phyloP scores from a whole-genome alignment of 805 yeast species.

The Candida palmyrensis region DNA sequence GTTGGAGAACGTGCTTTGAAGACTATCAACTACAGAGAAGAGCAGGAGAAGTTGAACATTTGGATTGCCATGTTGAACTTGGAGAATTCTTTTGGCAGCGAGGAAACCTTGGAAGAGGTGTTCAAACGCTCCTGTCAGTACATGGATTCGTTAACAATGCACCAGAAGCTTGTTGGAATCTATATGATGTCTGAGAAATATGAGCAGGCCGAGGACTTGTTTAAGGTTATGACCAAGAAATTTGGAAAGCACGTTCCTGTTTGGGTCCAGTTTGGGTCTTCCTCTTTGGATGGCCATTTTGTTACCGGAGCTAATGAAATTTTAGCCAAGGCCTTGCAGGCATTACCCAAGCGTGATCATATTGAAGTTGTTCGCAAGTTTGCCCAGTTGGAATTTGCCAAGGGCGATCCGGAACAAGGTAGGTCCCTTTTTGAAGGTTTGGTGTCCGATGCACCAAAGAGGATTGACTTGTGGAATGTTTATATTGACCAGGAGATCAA shows the following conservation, averaged over 20 bases:
- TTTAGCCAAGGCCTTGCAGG: constrained; percentile 69
- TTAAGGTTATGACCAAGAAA: constrained; percentile 61
- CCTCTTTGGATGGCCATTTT: constrained; percentile 55
- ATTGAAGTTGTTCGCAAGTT: constrained; percentile 80
- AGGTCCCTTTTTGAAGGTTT: constrained; percentile 93
- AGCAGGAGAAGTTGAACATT: constrained; percentile 85
- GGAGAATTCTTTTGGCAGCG: constrained; percentile 90
- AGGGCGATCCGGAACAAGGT: constrained; percentile 92
- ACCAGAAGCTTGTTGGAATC: constrained; percentile 72
- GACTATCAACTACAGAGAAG: constrained; percentile 86
- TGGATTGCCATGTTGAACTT: constrained; percentile 95
- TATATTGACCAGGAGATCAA: constrained; percentile 92
- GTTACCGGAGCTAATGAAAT: constrained; percentile 63
- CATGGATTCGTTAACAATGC: constrained; percentile 84
- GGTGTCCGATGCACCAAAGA: constrained; percentile 82
- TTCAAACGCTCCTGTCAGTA: constrained; percentile 84
- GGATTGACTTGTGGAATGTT: constrained; percentile 92
- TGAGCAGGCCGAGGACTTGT: constrained; percentile 65
- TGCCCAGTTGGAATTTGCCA: constrained; percentile 79
- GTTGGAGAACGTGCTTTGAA: constrained; percentile 89
- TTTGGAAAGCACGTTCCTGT: constrained; percentile 69
- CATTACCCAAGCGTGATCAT: constrained; percentile 67
- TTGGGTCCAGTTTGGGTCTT: constrained; percentile 82
- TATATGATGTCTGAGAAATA: constrained; percentile 68
- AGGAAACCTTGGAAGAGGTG: constrained; percentile 71